Evolutionary conservation across 345 rosid genomes (phyloP).

Genomic region (Ceriops tagal): DNA sequence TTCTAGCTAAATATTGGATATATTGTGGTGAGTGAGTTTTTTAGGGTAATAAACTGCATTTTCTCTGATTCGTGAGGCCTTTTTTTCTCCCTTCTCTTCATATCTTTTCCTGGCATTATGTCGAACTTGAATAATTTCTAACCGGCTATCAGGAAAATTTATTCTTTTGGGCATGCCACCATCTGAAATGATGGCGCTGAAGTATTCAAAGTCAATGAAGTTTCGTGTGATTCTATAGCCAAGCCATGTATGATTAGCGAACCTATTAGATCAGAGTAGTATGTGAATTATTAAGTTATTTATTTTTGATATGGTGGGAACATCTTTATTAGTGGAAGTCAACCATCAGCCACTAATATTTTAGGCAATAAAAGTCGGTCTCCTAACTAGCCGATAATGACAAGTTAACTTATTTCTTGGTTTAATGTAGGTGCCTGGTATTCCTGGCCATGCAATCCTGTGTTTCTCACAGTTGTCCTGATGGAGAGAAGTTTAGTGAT

Average conservation of each 20-base stretch:
- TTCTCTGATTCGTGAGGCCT: conserved; percentile 7
- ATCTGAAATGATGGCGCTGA: conserved; percentile 5
- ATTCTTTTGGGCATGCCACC: not conserved
- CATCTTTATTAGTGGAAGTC: conserved; percentile 24
- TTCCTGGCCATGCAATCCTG: not conserved
- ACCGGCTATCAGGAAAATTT: conserved; percentile 4
- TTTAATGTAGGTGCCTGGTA: not conserved
- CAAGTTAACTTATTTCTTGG: conserved; percentile 10
- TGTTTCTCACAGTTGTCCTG: too few relatives aligned
- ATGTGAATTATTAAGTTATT: conserved; percentile 11
- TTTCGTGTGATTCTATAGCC: conserved; percentile 9
- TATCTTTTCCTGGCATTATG: conserved; percentile 8
- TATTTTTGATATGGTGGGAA: conserved; percentile 21
- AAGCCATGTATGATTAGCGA: not conserved
- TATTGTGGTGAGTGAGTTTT: conserved; percentile 20
- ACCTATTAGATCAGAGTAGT: conserved; percentile 1
- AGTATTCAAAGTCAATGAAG: conserved; percentile 17
- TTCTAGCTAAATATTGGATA: not conserved
- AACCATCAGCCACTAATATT: conserved; percentile 10
- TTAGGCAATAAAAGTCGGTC: conserved; percentile 3
- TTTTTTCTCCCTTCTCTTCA: conserved; percentile 8
- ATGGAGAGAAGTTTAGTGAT: too few relatives aligned
- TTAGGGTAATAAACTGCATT: conserved; percentile 20
- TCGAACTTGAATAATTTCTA: not conserved
- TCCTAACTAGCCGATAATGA: conserved; percentile 2